phyloP scores from a whole-genome alignment of 352 stramenopile species.

The Globisporangium acanthophoron region DNA sequence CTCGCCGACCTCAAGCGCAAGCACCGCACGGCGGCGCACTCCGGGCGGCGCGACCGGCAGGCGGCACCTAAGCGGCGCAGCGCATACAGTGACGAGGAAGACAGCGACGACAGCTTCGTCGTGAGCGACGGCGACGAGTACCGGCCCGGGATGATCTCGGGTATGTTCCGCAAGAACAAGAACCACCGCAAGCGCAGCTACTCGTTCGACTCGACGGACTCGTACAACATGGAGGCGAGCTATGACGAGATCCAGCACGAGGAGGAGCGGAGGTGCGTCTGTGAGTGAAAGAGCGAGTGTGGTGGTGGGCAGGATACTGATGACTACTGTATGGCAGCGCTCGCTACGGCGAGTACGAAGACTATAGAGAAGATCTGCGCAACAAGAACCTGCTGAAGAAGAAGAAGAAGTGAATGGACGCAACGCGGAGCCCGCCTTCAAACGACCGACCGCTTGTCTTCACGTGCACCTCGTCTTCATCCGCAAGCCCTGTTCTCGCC shows the following conservation, averaged over 20 bases:
- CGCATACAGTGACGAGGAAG: slow-evolving; percentile 75
- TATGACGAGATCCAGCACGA: slow-evolving; percentile 85
- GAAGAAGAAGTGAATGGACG: slow-evolving; percentile 27
- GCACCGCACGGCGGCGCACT: slow-evolving; percentile 46
- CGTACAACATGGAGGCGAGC: slow-evolving; percentile 81
- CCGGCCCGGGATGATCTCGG: slow-evolving; percentile 62
- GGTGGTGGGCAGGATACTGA: not conserved
- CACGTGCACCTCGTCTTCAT: too few species aligned
- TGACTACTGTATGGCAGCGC: slow-evolving; percentile 23
- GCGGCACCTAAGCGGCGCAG: slow-evolving; percentile 30
- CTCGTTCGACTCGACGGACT: slow-evolving; percentile 76
- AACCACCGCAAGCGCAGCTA: slow-evolving; percentile 52
- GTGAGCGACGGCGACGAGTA: slow-evolving; percentile 79
- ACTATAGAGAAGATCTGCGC: slow-evolving; percentile 76
- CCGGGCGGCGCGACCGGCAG: slow-evolving; percentile 13
- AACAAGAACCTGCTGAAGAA: slow-evolving; percentile 82
- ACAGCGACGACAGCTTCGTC: slow-evolving; percentile 87
- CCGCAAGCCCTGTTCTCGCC: too few species aligned
- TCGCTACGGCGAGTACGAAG: slow-evolving; percentile 77
- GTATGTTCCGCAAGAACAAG: slow-evolving; percentile 67
- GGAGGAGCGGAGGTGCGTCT: slow-evolving; percentile 66
- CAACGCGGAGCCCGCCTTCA: too few species aligned
- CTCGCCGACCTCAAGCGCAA: slow-evolving; percentile 71
- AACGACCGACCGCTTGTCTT: too few species aligned
- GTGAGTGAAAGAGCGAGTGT: not conserved